Base-by-base conservation (phyloP, 2,329 filamentous ascomycete species). In the Ophiocordyceps sinensis region DNA sequence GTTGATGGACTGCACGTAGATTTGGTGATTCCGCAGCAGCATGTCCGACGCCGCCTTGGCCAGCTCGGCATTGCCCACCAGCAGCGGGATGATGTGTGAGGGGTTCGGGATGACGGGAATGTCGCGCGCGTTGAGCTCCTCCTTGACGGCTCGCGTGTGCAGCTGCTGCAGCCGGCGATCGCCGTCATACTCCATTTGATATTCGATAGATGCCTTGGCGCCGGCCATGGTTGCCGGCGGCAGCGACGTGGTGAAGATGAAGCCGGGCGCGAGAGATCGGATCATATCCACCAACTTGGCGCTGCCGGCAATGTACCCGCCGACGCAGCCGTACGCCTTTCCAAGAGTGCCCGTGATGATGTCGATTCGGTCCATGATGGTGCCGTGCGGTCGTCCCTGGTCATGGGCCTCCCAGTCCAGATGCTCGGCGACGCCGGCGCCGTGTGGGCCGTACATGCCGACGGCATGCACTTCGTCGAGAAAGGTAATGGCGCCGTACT, bases 1-100 rank as follows among this genome's bases (percentile, higher is more conserved):
- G 68, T 98, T 98, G 73, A 98, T 96, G 42, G 86, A 87, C 66
- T 98, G 91, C 23, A 98, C 91, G 59, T 98, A 98, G 58, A 98
- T 95, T 46, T 79, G 77, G 68, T 94, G 84, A 50, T 94, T 82
- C 50, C 83, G 79, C 13, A 98, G 75, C 19, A 98, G 77, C 68
- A 94, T 78, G 58, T 98, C 91, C 21, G 85, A 94, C 8, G 91
- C 91, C 52, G 81, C 72, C 71, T 91, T 95, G 44, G 91, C 91
- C 34, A 93, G 68, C 63, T 91, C 88, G 37, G 91, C 91, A 55
- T 94, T 91, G 44, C 91, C 91, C 39, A 98, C 89, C 12, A 98
- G 73, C 41, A 96, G 75, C 4, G 91, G 91, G 40, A 98, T 74
- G 56, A 98, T 98, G 66, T 98, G 91, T 39, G 85, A 93, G 0